Evolutionary conservation across 2,329 filamentous ascomycete genomes (phyloP), one percentile per base, ranked within the genome.

Genomic region (Penicillium sp.): DNA sequence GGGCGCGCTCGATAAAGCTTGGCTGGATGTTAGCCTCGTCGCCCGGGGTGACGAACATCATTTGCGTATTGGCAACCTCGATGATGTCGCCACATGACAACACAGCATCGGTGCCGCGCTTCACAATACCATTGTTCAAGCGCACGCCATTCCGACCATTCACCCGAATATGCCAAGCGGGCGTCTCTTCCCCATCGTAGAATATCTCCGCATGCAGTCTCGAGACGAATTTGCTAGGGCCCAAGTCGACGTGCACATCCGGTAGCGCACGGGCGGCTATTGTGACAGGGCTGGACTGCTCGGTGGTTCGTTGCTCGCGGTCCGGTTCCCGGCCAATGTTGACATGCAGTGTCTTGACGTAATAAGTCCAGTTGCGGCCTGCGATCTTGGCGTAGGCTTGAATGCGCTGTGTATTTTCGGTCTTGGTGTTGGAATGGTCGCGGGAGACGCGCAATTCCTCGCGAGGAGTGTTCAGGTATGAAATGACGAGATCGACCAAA

Each of bases 31-130:
- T 80, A 24, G 92, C 81, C 22, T 85, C 83, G 52, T 90, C 87
- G 22, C 85, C 86, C 0, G 94, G 93, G n/a, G 96, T 84, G 45
- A 97, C 91, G 74, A 99, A 99, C 81, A 97, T 93, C 94, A 99
- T 99, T 77, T 99, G 93, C 1, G 94, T 90, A 49, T 90, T 90
- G 65, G 89, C 89, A 68, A 97, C 90, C 68, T 96, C 92, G 54
- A 99, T 87, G 42, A 97, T 91, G 70, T 93, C 88, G 54, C 94
- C 94, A 66, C 92, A 96, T 40, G 86, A 85, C 24, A 99, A 81
- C 29, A 84, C 77, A 32, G 85, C 83, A 34, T 85, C 81, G 38
- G 82, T 77, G 11, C 88, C 88, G 48, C 87, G 82, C 66, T 89
- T 89, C 52, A 95, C 77, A 18, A 83, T 79, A 47, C 77, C 76